A percentile compares a stretch with the other conserved stretches of the same genome.
These are phyloP conservation scores for Crithidia acanthocephali DNA, from an alignment of 208 protist species.

Conservation along the genomic window DNA sequence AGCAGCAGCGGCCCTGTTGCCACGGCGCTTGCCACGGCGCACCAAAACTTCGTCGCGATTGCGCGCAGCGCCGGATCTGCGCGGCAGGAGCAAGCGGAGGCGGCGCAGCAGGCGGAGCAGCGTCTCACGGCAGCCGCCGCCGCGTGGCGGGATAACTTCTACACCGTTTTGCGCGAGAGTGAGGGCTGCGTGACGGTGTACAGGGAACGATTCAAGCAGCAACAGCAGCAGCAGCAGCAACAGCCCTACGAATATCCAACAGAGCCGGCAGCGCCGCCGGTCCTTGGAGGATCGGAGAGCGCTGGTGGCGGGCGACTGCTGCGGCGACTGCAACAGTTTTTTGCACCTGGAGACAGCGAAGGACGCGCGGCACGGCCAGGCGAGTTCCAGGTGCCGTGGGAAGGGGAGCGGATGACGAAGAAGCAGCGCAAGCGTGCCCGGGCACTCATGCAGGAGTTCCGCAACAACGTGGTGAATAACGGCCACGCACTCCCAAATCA, in stretches of 20 bases:
- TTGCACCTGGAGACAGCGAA: background rate
- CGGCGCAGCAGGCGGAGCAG: constrained; percentile 29
- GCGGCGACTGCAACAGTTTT: constrained; percentile 17
- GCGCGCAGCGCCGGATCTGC: constrained; percentile 12
- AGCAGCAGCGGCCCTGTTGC: background rate
- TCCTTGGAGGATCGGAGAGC: background rate
- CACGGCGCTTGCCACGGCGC: constrained; percentile 10
- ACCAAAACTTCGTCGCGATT: constrained; percentile 19
- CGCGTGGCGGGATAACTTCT: constrained; percentile 17
- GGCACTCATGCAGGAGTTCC: background rate
- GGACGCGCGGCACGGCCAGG: background rate
- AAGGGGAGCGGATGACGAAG: background rate
- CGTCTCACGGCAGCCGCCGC: constrained; percentile 14
- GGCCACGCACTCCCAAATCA: background rate
- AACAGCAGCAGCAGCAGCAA: background rate
- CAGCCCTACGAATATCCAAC: too few relatives aligned
- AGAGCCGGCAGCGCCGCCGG: too few relatives aligned
- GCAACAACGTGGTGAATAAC: background rate
- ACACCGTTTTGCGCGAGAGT: background rate
- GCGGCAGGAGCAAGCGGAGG: constrained; percentile 19
- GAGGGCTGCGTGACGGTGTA: background rate
- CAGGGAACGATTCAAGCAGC: background rate
- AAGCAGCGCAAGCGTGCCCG: background rate
- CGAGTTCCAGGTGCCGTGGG: background rate
- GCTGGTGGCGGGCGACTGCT: background rate